Evolutionary conservation across 768 basidiomycete species (phyloP), one percentile per base, ranked within the genome.

Genomic region (Hemileccinum rubropunctum): DNA sequence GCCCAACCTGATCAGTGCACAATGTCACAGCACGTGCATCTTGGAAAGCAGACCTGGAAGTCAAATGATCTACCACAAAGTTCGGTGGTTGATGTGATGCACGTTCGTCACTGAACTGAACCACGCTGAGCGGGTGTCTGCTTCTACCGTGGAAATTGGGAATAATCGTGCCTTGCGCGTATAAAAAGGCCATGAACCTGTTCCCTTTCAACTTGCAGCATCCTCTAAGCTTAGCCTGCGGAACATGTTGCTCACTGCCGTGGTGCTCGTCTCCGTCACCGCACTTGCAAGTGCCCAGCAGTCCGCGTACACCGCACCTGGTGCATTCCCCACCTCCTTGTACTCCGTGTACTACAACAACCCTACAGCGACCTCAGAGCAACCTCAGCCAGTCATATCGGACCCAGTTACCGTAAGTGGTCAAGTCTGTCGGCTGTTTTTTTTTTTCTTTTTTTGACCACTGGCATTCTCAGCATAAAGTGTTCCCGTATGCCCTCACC

Each of bases 341-440:
- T 90, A 81, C 64, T 60, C 71, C n/a, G 61, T 73, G 45, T 90
- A 88, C 64, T 87, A 82, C 69, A 88, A 88, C 64, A 68, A 77
- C 54, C 86, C 88, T 28, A 88, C 85, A 1, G 83, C 79, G 28
- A 89, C 88, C 2, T 77, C 78, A 12, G 80, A 75, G 1, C 88
- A 90, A 61, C 81, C 81, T 4, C 88, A 90, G 66, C 88, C 87
- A n/a, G 75, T 88, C 51, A 77, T 90, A 33, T 79, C 85, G 13
- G 87, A 90, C 61, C 83, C 85, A 9, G 78, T 88, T 28, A 76
- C 77, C 23, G 87, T 86, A 44, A 43, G 67, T 48, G 28, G 6
- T n/a, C n/a, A n/a, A n/a, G n/a, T 44, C 9, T 42, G 9, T 17
- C n/a, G 32, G 15, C 45, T 48, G 52, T 59, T 6, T 23, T 51